Evolutionary conservation across 345 rosid genomes (phyloP).

Genomic region (Euphorbia lathyris): DNA sequence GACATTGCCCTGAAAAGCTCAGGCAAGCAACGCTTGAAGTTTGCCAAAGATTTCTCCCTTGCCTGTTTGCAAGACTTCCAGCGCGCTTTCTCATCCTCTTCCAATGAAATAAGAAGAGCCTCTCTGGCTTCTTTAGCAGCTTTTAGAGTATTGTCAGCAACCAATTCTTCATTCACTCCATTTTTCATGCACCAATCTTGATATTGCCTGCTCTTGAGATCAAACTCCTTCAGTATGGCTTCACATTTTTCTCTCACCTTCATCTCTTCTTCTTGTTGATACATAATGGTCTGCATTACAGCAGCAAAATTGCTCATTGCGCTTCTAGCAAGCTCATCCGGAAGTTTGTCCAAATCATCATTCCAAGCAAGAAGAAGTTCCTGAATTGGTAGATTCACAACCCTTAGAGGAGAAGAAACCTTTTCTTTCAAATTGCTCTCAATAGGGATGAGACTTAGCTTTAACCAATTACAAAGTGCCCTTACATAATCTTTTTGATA

Average conservation of each 20-base stretch:
- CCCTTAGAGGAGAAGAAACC: conserved; percentile 84
- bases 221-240: conserved; percentile 53
- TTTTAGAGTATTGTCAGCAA: conserved; percentile 33
- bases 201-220: conserved; percentile 48
- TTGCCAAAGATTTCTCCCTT: conserved; percentile 71
- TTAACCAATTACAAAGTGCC: conserved; percentile 66
- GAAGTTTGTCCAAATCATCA: conserved; percentile 53
- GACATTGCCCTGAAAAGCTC: conserved; percentile 67
- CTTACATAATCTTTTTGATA: conserved; percentile 65
- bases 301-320: conserved; percentile 63
- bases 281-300: conserved; percentile 53
- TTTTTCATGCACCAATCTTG: conserved; percentile 63
- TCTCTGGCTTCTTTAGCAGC: conserved; percentile 52
- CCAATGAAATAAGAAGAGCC: conserved; percentile 42
- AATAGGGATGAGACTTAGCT: conserved; percentile 72
- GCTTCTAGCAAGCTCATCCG: conserved; percentile 65
- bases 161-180: conserved; percentile 48
- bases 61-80: conserved; percentile 55
- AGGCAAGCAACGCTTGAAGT: conserved; percentile 65
- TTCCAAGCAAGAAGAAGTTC: conserved; percentile 63
- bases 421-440: conserved; percentile 87
- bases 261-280: conserved; percentile 66
- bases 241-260: conserved; percentile 55
- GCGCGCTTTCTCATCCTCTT: conserved; percentile 66
- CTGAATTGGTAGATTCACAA: conserved; percentile 58